These are phyloP conservation scores for Mallotus japonicus DNA, from an alignment of 441 rosid species.

Conservation along the genomic window DNA sequence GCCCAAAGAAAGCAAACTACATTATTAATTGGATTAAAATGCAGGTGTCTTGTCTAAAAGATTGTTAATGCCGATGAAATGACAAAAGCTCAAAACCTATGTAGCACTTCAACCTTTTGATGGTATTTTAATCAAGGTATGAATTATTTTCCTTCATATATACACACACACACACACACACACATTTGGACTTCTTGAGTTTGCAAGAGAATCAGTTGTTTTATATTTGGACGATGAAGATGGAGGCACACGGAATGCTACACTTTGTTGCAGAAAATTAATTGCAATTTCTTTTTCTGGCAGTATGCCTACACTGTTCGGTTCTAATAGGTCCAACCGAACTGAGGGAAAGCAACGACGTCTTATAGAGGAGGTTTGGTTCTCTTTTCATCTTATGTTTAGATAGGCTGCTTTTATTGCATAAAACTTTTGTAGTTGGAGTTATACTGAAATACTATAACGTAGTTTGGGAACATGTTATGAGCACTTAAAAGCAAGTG, in stretches of 20 bases:
- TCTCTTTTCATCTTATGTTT: constrained; percentile 8
- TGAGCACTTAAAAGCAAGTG: neutral
- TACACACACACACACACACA: too few species aligned
- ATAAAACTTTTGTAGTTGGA: neutral
- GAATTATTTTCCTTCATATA: too few species aligned
- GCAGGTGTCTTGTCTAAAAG: too few species aligned
- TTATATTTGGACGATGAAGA: constrained; percentile 94
- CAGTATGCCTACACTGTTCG: constrained; percentile 49
- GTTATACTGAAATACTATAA: neutral
- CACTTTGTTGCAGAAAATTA: constrained; percentile 93
- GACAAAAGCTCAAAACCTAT: too few species aligned
- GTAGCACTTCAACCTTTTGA: too few species aligned
- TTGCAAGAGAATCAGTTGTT: constrained; percentile 92
- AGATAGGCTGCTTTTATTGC: neutral
- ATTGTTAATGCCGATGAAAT: too few species aligned
- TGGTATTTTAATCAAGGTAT: too few species aligned
- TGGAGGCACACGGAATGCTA: constrained; percentile 90
- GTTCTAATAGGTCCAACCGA: constrained; percentile 76
- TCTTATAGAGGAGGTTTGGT: constrained; percentile 87
- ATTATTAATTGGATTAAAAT: too few species aligned
- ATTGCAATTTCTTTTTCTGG: constrained; percentile 89
- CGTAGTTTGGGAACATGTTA: neutral
- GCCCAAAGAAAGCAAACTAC: too few species aligned
- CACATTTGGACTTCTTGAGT: constrained; percentile 92
- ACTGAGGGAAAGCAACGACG: constrained; percentile 81